Evolutionary conservation across 805 yeast genomes (phyloP).

Genomic region (Yamadazyma insecticola): DNA sequence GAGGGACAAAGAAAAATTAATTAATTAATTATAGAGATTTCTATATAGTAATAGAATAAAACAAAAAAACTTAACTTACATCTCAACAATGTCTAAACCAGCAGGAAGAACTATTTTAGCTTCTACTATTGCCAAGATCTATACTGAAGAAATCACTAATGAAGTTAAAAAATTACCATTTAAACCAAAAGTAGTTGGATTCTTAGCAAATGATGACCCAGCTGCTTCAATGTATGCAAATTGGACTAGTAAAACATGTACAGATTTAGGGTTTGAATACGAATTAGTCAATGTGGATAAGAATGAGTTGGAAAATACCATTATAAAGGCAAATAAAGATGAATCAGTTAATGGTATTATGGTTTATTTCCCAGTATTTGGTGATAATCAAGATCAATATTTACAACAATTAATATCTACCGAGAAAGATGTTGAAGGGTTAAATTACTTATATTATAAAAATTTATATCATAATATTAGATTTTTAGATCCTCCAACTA

Average conservation of each 20-base stretch:
- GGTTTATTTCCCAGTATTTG: slow-evolving; percentile 97
- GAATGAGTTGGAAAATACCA: slow-evolving; percentile 79
- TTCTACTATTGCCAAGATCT: slow-evolving; percentile 79
- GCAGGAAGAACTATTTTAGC: slow-evolving; percentile 86
- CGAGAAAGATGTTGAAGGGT: slow-evolving; percentile 94
- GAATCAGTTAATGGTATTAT: slow-evolving; percentile 81
- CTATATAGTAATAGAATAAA: too few species aligned
- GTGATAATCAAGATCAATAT: slow-evolving; percentile 91
- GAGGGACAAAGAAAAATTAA: too few species aligned
- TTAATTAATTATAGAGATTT: too few species aligned
- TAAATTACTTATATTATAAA: slow-evolving; percentile 85
- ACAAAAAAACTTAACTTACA: too few species aligned
- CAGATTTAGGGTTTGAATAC: slow-evolving; percentile 79
- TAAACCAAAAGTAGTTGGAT: slow-evolving; percentile 81
- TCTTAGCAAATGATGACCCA: slow-evolving; percentile 89
- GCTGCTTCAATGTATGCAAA: slow-evolving; percentile 94
- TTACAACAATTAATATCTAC: slow-evolving; percentile 88
- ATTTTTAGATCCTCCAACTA: slow-evolving; percentile 65
- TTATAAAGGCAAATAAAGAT: slow-evolving; percentile 79
- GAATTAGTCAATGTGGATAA: slow-evolving; percentile 70
- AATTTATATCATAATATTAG: slow-evolving; percentile 93
- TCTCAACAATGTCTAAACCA: too few species aligned
- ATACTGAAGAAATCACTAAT: slow-evolving; percentile 61
- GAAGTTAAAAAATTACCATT: slow-evolving; percentile 50
- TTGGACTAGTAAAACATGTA: slow-evolving; percentile 92